phyloP scores from a whole-genome alignment of 345 rosid genomes.

The Brassica cretica region DNA sequence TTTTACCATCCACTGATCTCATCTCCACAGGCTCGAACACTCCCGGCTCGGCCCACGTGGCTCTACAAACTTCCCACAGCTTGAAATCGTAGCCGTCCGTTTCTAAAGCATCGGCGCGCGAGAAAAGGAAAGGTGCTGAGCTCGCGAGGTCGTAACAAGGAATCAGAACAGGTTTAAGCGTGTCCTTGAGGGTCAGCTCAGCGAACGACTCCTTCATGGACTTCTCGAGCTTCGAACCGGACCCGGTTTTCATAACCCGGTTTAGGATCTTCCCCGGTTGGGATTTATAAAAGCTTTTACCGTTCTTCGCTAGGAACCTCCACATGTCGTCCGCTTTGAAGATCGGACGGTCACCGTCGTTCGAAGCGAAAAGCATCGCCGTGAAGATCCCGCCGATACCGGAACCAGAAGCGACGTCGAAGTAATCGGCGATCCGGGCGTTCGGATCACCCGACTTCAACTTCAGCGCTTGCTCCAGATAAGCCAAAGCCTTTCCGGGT shows the following conservation, averaged over 20 bases:
- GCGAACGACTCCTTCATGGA: constrained; percentile 65
- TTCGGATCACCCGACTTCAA: constrained; percentile 79
- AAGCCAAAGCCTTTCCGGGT: constrained; percentile 83
- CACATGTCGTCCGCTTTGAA: constrained; percentile 86
- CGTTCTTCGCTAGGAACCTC: constrained; percentile 70
- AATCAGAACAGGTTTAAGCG: constrained; percentile 82
- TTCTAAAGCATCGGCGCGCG: constrained; percentile 91
- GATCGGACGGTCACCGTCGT: constrained; percentile 69
- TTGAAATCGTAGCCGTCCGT: constrained; percentile 83
- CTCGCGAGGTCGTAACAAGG: constrained; percentile 92
- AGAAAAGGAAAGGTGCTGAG: constrained; percentile 87
- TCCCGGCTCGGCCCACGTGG: constrained; percentile 86
- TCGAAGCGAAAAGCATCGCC: constrained; percentile 85
- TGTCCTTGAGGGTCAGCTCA: constrained; percentile 76
- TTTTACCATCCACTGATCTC: constrained; percentile 76
- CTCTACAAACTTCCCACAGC: constrained; percentile 88
- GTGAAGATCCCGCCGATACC: constrained; percentile 92
- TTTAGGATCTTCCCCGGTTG: constrained; percentile 41
- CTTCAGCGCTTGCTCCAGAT: constrained; percentile 72
- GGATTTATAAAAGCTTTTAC: constrained; percentile 54
- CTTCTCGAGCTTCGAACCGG: constrained; percentile 59
- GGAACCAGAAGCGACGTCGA: constrained; percentile 95
- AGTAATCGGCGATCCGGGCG: constrained; percentile 82
- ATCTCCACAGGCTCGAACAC: constrained; percentile 67
- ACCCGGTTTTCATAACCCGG: constrained; percentile 57